These are phyloP conservation scores for Zizania palustris DNA, from an alignment of 202 grass and related monocot species.

Conservation along the genomic window DNA sequence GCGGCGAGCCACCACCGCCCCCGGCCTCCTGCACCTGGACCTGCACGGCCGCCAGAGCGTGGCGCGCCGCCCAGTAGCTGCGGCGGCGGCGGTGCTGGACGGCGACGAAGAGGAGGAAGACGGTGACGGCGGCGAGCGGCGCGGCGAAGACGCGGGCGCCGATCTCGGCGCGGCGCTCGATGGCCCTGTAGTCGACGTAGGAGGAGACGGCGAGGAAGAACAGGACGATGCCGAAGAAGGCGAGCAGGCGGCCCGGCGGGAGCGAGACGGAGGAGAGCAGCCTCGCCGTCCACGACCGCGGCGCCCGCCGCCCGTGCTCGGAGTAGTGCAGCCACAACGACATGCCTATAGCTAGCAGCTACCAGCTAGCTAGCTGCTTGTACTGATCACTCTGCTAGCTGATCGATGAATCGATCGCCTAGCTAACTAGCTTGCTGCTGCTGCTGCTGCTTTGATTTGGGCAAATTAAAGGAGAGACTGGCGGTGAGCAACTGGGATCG, in stretches of 20 bases:
- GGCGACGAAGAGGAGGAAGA: constrained; percentile 51
- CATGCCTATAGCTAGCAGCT: too few species aligned
- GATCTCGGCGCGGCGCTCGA: constrained; percentile 60
- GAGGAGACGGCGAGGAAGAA: constrained; percentile 64
- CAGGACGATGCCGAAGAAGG: constrained; percentile 67
- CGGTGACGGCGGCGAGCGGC: constrained; percentile 45
- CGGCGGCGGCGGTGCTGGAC: constrained; percentile 42
- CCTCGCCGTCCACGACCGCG: constrained; percentile 50
- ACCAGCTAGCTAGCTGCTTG: too few species aligned
- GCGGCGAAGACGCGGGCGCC: constrained; percentile 56
- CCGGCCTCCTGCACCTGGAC: background rate
- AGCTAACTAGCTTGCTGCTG: too few species aligned
- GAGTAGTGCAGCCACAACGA: constrained; percentile 53
- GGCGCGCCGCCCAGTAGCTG: constrained; percentile 34
- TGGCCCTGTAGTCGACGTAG: constrained; percentile 61
- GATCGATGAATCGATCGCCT: too few species aligned
- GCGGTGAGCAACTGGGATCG: too few species aligned
- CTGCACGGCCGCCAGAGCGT: background rate
- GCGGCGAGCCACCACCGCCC: constrained; percentile 32
- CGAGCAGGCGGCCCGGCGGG: constrained; percentile 56
- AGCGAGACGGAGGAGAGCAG: constrained; percentile 52
- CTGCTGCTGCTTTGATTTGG: too few species aligned
- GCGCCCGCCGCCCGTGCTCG: constrained; percentile 6
- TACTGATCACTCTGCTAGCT: too few species aligned
- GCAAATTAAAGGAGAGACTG: too few species aligned